Percentiles rank a stretch among this genome's conserved stretches.
Evolutionary conservation across 2,329 filamentous ascomycete species (phyloP).

Genomic region (Juglanconis oblonga): DNA sequence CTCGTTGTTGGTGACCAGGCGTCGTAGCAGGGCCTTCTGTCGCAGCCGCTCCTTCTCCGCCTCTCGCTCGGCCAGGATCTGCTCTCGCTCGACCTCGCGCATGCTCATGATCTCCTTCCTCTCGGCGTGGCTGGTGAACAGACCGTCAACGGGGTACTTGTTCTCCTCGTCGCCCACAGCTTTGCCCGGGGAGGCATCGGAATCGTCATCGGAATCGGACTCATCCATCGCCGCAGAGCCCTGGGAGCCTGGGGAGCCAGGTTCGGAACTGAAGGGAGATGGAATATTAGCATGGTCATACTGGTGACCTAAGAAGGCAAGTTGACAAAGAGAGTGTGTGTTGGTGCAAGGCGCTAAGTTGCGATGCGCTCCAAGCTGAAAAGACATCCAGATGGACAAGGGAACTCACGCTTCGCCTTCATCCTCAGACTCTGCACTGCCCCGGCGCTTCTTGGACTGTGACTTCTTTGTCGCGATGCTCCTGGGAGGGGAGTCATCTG

Average conservation of each 20-base stretch:
- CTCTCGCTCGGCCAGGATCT: constrained; percentile 76
- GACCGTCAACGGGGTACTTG: constrained; percentile 83
- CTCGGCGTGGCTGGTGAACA: constrained; percentile 71
- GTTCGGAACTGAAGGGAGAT: constrained; percentile 12
- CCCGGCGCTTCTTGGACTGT: constrained; percentile 47
- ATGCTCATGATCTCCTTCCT: constrained; percentile 78
- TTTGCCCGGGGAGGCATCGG: constrained; percentile 51
- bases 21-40: constrained; percentile 78
- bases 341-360: not conserved
- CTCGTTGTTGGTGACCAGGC: constrained; percentile 67
- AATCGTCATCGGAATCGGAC: constrained; percentile 67
- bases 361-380: not conserved
- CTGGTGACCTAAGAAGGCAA: not conserved
- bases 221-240: constrained; percentile 88
- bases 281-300: constrained; percentile 14
- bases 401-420: constrained; percentile 77
- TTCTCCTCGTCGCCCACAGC: constrained; percentile 55
- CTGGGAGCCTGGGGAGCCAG: constrained; percentile 61
- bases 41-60: constrained; percentile 77
- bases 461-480: constrained; percentile 30
- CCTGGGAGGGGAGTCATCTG: constrained; percentile 25
- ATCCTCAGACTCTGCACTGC: constrained; percentile 64
- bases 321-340: not conserved
- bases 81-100: constrained; percentile 87
- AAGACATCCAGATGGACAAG: constrained; percentile 15